Conservation (phyloP, 2,329 filamentous ascomycete genomes). For the Aschersonia sp. region DNA sequence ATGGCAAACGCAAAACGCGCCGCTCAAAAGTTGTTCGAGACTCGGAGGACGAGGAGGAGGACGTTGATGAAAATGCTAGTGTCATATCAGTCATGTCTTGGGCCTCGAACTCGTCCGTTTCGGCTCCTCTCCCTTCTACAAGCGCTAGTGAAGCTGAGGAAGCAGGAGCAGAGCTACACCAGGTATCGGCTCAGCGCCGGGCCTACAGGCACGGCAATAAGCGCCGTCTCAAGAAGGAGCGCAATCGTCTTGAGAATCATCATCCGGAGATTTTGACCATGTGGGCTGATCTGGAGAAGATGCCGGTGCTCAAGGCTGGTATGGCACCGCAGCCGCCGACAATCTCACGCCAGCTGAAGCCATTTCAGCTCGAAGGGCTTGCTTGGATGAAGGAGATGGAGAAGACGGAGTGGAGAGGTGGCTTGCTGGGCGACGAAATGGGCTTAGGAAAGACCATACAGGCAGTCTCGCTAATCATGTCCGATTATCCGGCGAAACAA, state of each 20-base stretch:
- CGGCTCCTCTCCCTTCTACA: background rate
- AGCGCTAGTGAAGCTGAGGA: constrained; percentile 11
- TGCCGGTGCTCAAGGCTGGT: constrained; percentile 47
- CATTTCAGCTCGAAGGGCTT: constrained; percentile 85
- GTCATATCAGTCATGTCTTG: background rate
- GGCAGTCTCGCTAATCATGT: constrained; percentile 95
- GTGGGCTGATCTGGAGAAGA: constrained; percentile 64
- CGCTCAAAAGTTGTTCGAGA: background rate
- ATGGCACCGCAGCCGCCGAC: constrained; percentile 38
- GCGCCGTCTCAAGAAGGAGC: constrained; percentile 27
- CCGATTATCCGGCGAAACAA: constrained; percentile 71
- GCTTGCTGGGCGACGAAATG: constrained; percentile 94
- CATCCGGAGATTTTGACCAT: constrained; percentile 73
- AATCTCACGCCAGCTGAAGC: constrained; percentile 76
- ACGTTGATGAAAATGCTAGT: background rate
- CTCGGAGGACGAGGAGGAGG: constrained; percentile 1
- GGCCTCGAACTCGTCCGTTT: background rate
- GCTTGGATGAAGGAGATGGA: constrained; percentile 94
- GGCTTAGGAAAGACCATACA: constrained; percentile 98
- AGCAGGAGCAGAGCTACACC: constrained; percentile 3
- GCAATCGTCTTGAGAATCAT: constrained; percentile 53
- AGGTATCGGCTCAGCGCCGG: constrained; percentile 15
- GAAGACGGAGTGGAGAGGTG: constrained; percentile 69
- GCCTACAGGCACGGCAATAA: constrained; percentile 16
- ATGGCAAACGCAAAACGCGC: background rate